Base-by-base conservation (phyloP, 176 grass and related monocot genomes). In the Cenchrus americanus region DNA sequence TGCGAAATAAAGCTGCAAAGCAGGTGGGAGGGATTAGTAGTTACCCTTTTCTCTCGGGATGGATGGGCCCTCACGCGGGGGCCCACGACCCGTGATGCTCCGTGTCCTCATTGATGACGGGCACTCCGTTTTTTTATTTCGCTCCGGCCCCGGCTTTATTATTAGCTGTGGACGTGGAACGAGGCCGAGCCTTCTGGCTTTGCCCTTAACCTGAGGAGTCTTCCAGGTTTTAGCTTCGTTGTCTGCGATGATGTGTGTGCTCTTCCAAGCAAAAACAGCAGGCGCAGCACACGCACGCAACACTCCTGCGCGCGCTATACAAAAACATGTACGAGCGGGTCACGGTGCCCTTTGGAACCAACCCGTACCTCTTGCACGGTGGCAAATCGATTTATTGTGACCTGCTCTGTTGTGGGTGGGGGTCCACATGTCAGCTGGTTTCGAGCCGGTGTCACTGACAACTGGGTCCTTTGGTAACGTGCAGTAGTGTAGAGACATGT, bases 1-100 rank as follows among this genome's bases (percentile, higher is more conserved):
- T 57, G 51, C 62, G 47, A 75, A 83, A 80, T 54, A 75, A 80
- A 90, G 84, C 80, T 17, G 63, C 57, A 80, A 61, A 86, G 88
- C 1, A 3, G 83, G 66, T 58, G 70, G 76, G 55, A 83, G 70
- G 76, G 55, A 83, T 69, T 75, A n/a, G 75, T 75, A n/a, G 75
- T 69, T 74, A 66, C 57, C 47, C 34, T 23, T 55, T 78, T 85
- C 23, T 63, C 63, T 80, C 37, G 37, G 26, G 68, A 27, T 4
- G 18, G 49, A 3, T 5, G 43, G 42, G 84, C 10, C 15, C 42
- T 73, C 84, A 87, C 84, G 69, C 75, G 84, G 89, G 89, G 88
- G 5, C 69, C 88, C 84, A 19, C 63, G 51, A 63, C 80, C 44
- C 75, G 80, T 84, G 89, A 84, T 84, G 72, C 78, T 62, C 27